phyloP scores from a whole-genome alignment of 805 yeast species.

The Teunomyces barrocoloradensis region DNA sequence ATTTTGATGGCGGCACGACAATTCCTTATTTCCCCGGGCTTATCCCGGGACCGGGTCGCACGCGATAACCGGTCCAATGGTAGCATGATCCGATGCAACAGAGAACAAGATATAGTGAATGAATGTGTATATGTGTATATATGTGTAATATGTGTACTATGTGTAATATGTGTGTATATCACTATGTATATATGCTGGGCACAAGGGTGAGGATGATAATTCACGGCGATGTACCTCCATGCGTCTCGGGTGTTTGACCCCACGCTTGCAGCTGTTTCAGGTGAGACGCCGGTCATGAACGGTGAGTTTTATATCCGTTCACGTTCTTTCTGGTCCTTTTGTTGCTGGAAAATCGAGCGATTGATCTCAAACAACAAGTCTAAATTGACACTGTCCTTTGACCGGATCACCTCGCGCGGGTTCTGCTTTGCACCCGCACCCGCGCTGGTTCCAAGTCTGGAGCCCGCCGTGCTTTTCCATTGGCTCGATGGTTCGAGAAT shows the following conservation, averaged over 20 bases:
- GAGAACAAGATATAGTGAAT: background rate
- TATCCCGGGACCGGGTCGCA: background rate
- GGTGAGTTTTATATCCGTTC: background rate
- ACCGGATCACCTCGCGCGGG: constrained; percentile 7
- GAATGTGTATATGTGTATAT: too few species aligned
- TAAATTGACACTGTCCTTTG: constrained; percentile 6
- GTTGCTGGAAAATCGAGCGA: constrained; percentile 17
- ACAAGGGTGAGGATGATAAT: too few species aligned
- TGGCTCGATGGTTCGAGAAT: constrained; percentile 23
- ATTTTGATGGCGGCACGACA: constrained; percentile 3
- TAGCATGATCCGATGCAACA: background rate
- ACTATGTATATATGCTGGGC: too few species aligned
- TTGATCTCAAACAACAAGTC: constrained; percentile 20
- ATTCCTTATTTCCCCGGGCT: background rate
- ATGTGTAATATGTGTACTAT: too few species aligned
- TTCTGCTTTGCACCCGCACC: constrained; percentile 1
- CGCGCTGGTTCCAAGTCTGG: background rate
- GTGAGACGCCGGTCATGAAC: background rate
- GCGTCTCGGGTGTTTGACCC: background rate
- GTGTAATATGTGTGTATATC: too few species aligned
- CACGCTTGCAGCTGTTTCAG: background rate
- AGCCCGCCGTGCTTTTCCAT: constrained; percentile 15
- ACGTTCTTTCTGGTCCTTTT: constrained; percentile 5
- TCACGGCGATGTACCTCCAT: constrained; percentile 3
- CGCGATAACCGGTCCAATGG: background rate